These are phyloP conservation scores for Earliella scabrosa DNA, from an alignment of 1,284 basidiomycete genomes.

Conservation along the genomic window DNA sequence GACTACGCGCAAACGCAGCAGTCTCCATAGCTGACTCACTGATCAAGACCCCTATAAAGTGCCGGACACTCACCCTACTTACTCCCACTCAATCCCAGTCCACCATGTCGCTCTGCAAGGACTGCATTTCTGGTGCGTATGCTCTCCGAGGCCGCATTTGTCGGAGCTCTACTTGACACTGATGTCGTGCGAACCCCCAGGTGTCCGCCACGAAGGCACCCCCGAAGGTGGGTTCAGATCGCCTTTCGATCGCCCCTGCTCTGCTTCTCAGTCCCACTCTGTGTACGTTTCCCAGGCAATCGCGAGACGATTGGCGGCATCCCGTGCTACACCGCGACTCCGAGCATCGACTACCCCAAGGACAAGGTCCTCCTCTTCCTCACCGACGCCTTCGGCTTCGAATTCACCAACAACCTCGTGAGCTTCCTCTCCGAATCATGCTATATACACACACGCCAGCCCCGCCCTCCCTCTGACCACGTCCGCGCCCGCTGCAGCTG, in stretches of 20 bases:
- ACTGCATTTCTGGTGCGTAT: constrained; percentile 25
- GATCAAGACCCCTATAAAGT: too few species aligned
- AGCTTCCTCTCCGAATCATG: not conserved
- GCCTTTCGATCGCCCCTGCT: not conserved
- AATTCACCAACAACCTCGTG: constrained; percentile 48
- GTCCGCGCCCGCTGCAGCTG: constrained; percentile 49
- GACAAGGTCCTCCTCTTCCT: constrained; percentile 58
- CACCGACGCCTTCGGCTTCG: constrained; percentile 54
- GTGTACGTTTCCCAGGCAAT: constrained; percentile 31
- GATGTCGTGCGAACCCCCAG: constrained; percentile 11
- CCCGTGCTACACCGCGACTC: constrained; percentile 52
- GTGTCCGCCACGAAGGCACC: constrained; percentile 37
- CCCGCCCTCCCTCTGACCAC: not conserved
- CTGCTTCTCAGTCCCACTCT: not conserved
- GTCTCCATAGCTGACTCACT: too few species aligned
- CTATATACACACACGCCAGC: not conserved
- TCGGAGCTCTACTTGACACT: too few species aligned
- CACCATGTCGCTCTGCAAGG: constrained; percentile 32
- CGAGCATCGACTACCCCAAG: constrained; percentile 48
- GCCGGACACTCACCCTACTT: too few species aligned
- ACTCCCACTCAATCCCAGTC: too few species aligned
- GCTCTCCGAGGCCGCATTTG: too few species aligned
- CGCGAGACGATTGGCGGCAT: constrained; percentile 50
- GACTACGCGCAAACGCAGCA: too few species aligned
- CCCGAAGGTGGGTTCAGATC: constrained; percentile 30